Evolutionary conservation across 805 yeast genomes (phyloP).

Genomic region (Yarrowia keelungensis): DNA sequence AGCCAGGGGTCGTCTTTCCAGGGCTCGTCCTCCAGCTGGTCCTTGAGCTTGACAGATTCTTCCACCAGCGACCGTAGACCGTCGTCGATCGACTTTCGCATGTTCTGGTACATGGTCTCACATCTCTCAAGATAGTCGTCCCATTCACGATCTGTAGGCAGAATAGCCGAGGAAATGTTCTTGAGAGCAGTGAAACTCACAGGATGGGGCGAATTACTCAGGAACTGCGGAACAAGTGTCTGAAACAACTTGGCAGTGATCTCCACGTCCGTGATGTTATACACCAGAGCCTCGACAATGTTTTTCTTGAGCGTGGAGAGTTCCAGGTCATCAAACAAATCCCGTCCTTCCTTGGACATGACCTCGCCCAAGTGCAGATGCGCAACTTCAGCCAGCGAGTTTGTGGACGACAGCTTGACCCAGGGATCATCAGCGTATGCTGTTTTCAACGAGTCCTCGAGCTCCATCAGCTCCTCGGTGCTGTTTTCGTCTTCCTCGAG

Average conservation of each 20-base stretch:
- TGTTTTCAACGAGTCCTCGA: constrained; percentile 42
- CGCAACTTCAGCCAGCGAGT: constrained; percentile 81
- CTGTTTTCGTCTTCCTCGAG: constrained; percentile 16
- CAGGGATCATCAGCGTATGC: constrained; percentile 63
- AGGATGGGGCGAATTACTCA: constrained; percentile 83
- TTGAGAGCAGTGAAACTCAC: constrained; percentile 88
- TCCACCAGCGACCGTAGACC: constrained; percentile 67
- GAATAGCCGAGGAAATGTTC: constrained; percentile 71
- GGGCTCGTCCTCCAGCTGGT: constrained; percentile 50
- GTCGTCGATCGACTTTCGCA: constrained; percentile 61
- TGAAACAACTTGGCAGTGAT: constrained; percentile 75
- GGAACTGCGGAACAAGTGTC: constrained; percentile 72
- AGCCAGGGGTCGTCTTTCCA: constrained; percentile 83
- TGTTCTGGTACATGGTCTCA: constrained; percentile 68
- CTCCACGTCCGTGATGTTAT: constrained; percentile 86
- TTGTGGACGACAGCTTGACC: constrained; percentile 77
- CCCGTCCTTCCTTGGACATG: constrained; percentile 72
- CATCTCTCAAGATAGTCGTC: constrained; percentile 69
- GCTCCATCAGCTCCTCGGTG: constrained; percentile 43
- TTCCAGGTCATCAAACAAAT: constrained; percentile 63
- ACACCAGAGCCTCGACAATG: constrained; percentile 54
- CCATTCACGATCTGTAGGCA: constrained; percentile 84
- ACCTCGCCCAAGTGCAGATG: constrained; percentile 69
- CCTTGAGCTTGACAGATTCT: constrained; percentile 59
- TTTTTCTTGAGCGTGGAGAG: constrained; percentile 58